A percentile compares a stretch with the other conserved stretches of the same genome.
phyloP scores from a whole-genome alignment of 1,284 basidiomycete species.

The Inonotus hispidus region DNA sequence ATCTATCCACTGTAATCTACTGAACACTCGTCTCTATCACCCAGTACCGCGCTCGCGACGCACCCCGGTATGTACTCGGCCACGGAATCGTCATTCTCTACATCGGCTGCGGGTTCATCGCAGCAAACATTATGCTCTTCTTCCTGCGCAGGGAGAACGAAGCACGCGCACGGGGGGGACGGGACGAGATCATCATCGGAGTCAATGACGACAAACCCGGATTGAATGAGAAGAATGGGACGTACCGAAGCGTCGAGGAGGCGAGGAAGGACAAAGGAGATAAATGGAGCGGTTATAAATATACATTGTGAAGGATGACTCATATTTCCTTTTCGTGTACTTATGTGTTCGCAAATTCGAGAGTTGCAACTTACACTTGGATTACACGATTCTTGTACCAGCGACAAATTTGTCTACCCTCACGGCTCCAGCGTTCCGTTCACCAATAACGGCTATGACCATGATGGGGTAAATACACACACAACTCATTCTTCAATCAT shows the following conservation, averaged over 20 bases:
- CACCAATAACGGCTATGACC: too few relatives aligned
- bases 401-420: neutral
- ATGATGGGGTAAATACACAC: too few relatives aligned
- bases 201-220: constrained; percentile 18
- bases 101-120: constrained; percentile 56
- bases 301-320: constrained; percentile 21
- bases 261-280: constrained; percentile 24
- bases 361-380: too few relatives aligned
- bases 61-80: constrained; percentile 67
- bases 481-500: too few relatives aligned
- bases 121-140: constrained; percentile 42
- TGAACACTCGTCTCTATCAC: neutral
- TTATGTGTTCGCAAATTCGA: neutral
- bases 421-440: too few relatives aligned
- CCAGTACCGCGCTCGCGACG: constrained; percentile 61
- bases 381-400: constrained; percentile 15
- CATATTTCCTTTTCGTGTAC: neutral
- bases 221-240: constrained; percentile 11
- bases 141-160: constrained; percentile 56
- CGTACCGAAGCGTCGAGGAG: constrained; percentile 20
- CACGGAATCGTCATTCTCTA: constrained; percentile 68
- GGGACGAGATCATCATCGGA: constrained; percentile 62
- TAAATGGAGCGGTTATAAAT: constrained; percentile 23
- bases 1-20: neutral
- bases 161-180: constrained; percentile 54